Base-by-base conservation (phyloP, 345 rosid genomes). In the Citrus sinensis region DNA sequence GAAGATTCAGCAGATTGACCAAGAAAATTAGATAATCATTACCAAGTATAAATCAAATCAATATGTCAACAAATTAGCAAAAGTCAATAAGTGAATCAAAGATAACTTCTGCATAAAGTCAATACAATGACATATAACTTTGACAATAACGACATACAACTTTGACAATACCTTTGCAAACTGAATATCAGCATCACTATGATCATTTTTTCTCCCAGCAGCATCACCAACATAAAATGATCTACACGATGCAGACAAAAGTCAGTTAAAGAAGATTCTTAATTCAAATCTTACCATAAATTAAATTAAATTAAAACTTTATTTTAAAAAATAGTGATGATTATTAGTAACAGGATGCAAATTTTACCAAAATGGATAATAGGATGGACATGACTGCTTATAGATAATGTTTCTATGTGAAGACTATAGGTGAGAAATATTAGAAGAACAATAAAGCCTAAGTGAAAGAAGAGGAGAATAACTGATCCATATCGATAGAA, bases 181-280 rank as follows among this genome's bases (percentile, higher is more conserved):
- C 82, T 91, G 86, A 55, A 84, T 78, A 84, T 94, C 99, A 77
- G 98, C 94, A 69, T 96, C 95, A 74, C 98, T 91, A 80, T 92
- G 97, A 83, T 96, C 98, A 6, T 76, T 72, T 42, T 71, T 78
- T 81, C 99, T 92, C 74, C 99, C 99, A 4, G 97, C 97, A 68
- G 99, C 98, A 83, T 96, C 99, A 17, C 99, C 99, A 61, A 95
- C 99, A 76, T 92, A 96, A 81, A 94, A 96, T 5, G 98, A 94
- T 84, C 99, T 96, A 81, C 74, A 80, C 1, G 62, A 51, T 17
- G 72, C 40, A 78, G 30, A 55, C 55, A n/a, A 39, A 39, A 16
- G 39, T 5, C 32, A 59, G 63, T 32, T 22, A 62, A 49, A 29
- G 34, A 73, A 34, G 10, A 35, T 37, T 56, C 55, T 60, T 11